Evolutionary conservation across 306 rosid genomes (phyloP), one percentile per base, ranked within the genome.

Genomic region (Gastrolobium bilobum): DNA sequence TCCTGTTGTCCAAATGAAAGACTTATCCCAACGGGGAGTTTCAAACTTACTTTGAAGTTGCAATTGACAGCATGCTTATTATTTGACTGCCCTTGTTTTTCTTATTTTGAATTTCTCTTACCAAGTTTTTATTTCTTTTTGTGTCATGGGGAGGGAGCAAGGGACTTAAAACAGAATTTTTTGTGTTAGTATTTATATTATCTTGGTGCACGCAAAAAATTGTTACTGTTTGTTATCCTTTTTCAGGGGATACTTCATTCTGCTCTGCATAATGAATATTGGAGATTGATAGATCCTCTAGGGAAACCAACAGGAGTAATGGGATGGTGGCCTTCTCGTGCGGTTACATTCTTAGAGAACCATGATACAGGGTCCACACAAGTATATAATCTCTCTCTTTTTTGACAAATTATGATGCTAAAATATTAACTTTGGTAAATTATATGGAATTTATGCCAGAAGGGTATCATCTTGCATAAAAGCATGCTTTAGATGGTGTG

Each of bases 271-370:
- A 82, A 71, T 47, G 85, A 91, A 68, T 91, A 91, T 74, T 92
- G 97, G 97, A 87, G 97, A 59, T 50, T 92, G 82, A 87, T 88
- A 81, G 97, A 92, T 73, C 91, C 90, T 68, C 92, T 87, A 57
- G 97, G 97, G 51, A 90, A 88, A 79, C 97, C 97, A 11, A 80
- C 97, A 37, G 97, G 97, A 73, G 92, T 92, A 63, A 77, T 92
- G 91, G 97, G 97, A 48, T 92, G 94, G 97, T 92, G 97, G 97
- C 91, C 94, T 69, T 92, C 97, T 14, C 93, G 94, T 59, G 92
- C 97, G 46, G 97, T 90, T 73, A 92, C 97, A n/a, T 88, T 92
- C 85, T 57, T 92, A 43, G 93, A 92, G 88, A 92, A 92, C 82
- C 97, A 92, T 79, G 97, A 92, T 69, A 92, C 97, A 10, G 97